phyloP scores from a whole-genome alignment of 78 protist genomes.

The Protostelium mycophagum region DNA sequence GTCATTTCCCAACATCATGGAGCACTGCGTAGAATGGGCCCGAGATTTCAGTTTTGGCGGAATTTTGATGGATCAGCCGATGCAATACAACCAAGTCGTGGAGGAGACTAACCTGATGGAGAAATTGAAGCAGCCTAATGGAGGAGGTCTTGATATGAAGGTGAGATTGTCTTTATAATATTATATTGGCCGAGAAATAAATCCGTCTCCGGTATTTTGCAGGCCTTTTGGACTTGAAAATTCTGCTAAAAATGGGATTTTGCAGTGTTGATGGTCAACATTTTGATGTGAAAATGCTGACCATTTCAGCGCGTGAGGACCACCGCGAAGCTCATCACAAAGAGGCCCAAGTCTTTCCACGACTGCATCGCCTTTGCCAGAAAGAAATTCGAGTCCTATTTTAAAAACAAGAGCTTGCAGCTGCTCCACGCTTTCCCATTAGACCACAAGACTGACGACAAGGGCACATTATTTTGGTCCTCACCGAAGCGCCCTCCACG shows the following conservation, averaged over 20 bases:
- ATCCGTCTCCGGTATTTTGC: too few relatives aligned
- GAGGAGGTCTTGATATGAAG: neutral
- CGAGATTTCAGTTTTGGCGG: conserved; percentile 84
- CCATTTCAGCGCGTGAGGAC: neutral
- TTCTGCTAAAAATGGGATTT: too few relatives aligned
- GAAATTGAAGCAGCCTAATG: neutral
- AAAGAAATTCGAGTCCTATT: conserved; percentile 49
- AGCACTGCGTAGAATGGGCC: conserved; percentile 94
- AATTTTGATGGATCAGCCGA: conserved; percentile 61
- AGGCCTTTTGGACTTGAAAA: too few relatives aligned
- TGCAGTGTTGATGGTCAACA: too few relatives aligned
- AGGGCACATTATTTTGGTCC: conserved; percentile 53
- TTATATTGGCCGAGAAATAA: too few relatives aligned
- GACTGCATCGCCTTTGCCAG: conserved; percentile 41
- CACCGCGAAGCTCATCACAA: conserved; percentile 13
- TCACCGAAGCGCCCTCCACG: conserved; percentile 69
- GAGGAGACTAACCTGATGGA: conserved; percentile 5
- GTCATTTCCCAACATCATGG: conserved; percentile 93
- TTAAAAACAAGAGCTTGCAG: conserved; percentile 21
- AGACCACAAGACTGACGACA: conserved; percentile 50
- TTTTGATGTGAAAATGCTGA: too few relatives aligned
- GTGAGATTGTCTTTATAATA: neutral
- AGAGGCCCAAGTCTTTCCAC: conserved; percentile 6
- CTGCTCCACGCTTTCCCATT: conserved; percentile 39
- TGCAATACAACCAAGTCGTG: conserved; percentile 70